Evolutionary conservation across 2,329 filamentous ascomycete genomes (phyloP), one percentile per base, ranked within the genome.

Genomic region (Davidsoniella virescens): DNA sequence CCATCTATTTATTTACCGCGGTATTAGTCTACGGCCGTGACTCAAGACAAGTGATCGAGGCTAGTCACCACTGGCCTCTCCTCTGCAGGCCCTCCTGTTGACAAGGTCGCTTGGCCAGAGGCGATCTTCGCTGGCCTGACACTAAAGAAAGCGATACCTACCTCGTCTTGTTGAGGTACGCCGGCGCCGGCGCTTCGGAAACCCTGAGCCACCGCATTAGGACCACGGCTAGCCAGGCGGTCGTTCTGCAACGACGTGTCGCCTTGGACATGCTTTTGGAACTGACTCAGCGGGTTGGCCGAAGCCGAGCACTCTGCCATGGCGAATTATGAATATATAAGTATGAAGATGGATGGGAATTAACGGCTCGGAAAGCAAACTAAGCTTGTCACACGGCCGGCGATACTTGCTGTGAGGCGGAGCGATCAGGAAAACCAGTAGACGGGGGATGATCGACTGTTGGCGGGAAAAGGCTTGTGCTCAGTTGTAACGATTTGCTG

Each of bases 301-400:
- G 85, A 87, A 55, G 92, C 93, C 51, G 90, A 96, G 74, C 92
- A 98, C 70, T 96, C 92, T 59, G 90, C 84, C 59, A 90, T 88
- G 65, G 86, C 86, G 66, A 98, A 96, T 23, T 23, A 23, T 50
- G 90, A 95, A 33, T 33, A 12, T 33, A 12, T 12, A 12, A 33
- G 12, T 9, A 33, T 33, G 29, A 12, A 12, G 8, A 33, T 33
- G 9, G 29, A 33, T 6, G 29, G 8, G 29, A 9, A 33, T 33
- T 6, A 12, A 12, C 8, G 29, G 10, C 29, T 33, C 29, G 12
- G 12, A 8, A 33, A 33, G 40, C 17, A 43, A 18, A 9, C 20
- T n/a, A 44, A 67, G 17, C 65, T 82, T 9, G 68, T 73, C 2
- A 33, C 29, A 10, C 29, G 29, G 29, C 7, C 29, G 29, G 12